Conservation (phyloP, 164 flowering plant species). For the Berberis thunbergii region DNA sequence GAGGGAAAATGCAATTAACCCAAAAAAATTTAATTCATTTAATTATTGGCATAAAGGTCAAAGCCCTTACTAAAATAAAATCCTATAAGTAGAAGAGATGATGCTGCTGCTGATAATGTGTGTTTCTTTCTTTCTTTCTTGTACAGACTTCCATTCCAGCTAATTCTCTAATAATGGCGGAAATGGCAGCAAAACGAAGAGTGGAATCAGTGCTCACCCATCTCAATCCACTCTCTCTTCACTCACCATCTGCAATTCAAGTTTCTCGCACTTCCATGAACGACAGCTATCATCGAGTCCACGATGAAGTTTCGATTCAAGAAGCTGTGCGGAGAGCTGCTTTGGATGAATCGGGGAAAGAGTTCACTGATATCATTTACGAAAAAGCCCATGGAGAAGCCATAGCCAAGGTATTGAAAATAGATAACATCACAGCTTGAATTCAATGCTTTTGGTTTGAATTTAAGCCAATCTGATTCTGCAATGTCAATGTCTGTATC, state of each 20-base stretch:
- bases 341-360: constrained; percentile 42
- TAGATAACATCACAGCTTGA: no score
- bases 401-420: constrained; percentile 65
- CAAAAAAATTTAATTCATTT: no score
- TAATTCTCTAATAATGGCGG: constrained; percentile 18
- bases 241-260: constrained; percentile 5
- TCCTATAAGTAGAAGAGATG: no score
- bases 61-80: no score
- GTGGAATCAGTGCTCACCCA: constrained; percentile 44
- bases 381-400: constrained; percentile 82
- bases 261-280: constrained; percentile 18
- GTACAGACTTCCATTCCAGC: no score
- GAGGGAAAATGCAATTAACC: no score
- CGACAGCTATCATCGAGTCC: constrained; percentile 56
- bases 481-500: not conserved
- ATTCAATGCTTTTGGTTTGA: no score
- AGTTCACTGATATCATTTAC: constrained; percentile 63
- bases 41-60: no score
- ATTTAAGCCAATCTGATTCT: not conserved
- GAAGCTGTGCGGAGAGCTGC: constrained; percentile 46
- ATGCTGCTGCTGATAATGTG: no score
- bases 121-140: no score
- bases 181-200: constrained; percentile 32
- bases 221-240: constrained; percentile 21
- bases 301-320: constrained; percentile 55